Evolutionary conservation across 1,284 basidiomycete species (phyloP), one percentile per base, ranked within the genome.

Genomic region (Leccinum fallax): DNA sequence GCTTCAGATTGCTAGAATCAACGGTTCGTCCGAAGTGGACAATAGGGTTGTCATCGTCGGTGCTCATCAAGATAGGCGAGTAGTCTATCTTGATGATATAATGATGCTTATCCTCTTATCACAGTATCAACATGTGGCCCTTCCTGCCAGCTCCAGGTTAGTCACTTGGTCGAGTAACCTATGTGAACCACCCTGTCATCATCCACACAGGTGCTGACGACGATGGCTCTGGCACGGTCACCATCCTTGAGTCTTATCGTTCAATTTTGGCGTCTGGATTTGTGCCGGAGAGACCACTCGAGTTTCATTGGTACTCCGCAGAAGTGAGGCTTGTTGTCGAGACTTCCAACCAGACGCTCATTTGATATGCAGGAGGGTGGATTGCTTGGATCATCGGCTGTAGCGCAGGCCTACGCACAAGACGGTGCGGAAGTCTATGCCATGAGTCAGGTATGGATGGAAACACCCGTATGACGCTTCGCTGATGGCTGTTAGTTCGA

Each of bases 241-340:
- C 94, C 15, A 94, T 97, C 66, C 81, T 99, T 48, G 94, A 97
- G 78, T 85, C 93, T 10, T 94, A 97, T 75, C 87, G 93, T 38
- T 90, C 87, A 2, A 83, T 99, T 61, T 81, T 95, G 65, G 81
- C 84, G n/a, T 83, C 89, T 53, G 85, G 89, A 69, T 98, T 92
- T 80, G 83, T 78, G 21, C 95, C 97, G 24, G 78, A 81, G 53
- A 85, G 86, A 59, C 84, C 92, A 19, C 85, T 98, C 61, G 95
- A 98, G 74, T 97, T 98, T 77, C 95, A 97, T 75, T 99, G 92
- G 90, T 98, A 95, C 75, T 92, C 92, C 58, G 95, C 95, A 54
- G 95, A 97, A 79, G 89, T 87, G 69, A 63, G 71, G 65, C 40
- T 54, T 56, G 43, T 36, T 13, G 43, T 62, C 10, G 13, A 63